phyloP scores from a whole-genome alignment of 148 eudicot genomes.

The Nepenthes mirabilis region DNA sequence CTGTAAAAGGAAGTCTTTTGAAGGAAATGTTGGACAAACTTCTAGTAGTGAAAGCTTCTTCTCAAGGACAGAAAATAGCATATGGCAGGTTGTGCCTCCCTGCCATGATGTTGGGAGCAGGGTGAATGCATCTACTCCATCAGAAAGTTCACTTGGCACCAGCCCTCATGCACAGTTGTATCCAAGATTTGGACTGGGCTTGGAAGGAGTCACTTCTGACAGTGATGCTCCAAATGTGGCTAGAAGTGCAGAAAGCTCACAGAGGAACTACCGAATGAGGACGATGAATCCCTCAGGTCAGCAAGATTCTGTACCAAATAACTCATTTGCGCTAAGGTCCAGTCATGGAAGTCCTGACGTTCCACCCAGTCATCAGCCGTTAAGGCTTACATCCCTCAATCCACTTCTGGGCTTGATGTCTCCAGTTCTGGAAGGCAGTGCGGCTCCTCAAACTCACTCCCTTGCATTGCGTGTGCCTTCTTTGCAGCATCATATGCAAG shows the following conservation, averaged over 20 bases:
- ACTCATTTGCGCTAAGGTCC: conserved; percentile 18
- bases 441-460: conserved; percentile 19
- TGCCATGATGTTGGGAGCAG: conserved; percentile 15
- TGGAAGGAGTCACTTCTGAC: conserved; percentile 24
- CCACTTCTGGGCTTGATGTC: conserved; percentile 36
- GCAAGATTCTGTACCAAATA: conserved; percentile 26
- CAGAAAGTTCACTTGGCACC: conserved; percentile 16
- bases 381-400: conserved; percentile 28
- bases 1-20: conserved; percentile 76
- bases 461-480: conserved; percentile 26
- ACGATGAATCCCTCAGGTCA: conserved; percentile 25
- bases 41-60: conserved; percentile 47
- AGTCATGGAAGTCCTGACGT: conserved; percentile 15
- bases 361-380: conserved; percentile 28
- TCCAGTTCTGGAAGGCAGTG: conserved; percentile 19
- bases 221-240: conserved; percentile 11
- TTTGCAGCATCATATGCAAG: conserved; percentile 31
- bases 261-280: conserved; percentile 48
- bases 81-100: conserved; percentile 38
- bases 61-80: conserved; percentile 26
- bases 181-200: conserved; percentile 44
- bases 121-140: conserved; percentile 17
- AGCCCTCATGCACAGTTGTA: conserved; percentile 12
- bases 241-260: conserved; percentile 31
- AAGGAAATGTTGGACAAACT: conserved; percentile 44